phyloP scores from a whole-genome alignment of 208 protist species.

The Leishmania guyanensis region DNA sequence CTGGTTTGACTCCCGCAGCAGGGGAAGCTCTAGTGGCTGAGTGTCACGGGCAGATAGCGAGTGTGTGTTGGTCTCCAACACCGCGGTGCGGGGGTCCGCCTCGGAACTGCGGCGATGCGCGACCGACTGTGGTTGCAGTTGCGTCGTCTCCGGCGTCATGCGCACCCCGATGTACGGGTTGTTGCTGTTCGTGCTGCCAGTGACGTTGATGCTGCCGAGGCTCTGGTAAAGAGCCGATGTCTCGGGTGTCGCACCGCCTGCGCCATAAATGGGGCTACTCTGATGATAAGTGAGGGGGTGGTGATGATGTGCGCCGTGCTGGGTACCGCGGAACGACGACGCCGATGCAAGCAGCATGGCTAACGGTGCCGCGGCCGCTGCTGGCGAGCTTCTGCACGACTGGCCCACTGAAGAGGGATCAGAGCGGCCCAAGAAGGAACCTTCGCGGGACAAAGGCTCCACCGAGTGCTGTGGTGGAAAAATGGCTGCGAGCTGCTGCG shows the following conservation, averaged over 20 bases:
- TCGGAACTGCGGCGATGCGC: not conserved
- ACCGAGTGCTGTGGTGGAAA: conserved; percentile 6
- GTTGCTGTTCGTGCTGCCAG: conserved; percentile 25
- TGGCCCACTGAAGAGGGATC: not conserved
- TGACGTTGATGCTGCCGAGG: conserved; percentile 11
- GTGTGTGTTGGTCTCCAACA: not conserved
- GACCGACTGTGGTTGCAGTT: not conserved
- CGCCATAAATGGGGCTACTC: not conserved
- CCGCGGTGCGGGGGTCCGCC: not conserved
- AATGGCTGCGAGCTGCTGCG: not conserved
- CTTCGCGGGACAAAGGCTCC: conserved; percentile 11
- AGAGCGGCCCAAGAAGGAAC: not conserved
- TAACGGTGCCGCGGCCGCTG: not conserved
- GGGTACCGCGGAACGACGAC: not conserved
- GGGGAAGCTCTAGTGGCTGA: not conserved
- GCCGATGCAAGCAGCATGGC: not conserved
- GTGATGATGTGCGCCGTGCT: not conserved
- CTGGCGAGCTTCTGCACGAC: not conserved
- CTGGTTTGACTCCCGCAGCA: not conserved
- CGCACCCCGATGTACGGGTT: conserved; percentile 24
- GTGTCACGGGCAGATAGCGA: not conserved
- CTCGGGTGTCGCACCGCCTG: not conserved
- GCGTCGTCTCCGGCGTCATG: conserved; percentile 15
- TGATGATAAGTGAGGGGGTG: not conserved
- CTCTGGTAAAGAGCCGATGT: conserved; percentile 17